These are phyloP conservation scores for Raphanus hybrid DNA, from an alignment of 441 rosid species.

Conservation along the genomic window DNA sequence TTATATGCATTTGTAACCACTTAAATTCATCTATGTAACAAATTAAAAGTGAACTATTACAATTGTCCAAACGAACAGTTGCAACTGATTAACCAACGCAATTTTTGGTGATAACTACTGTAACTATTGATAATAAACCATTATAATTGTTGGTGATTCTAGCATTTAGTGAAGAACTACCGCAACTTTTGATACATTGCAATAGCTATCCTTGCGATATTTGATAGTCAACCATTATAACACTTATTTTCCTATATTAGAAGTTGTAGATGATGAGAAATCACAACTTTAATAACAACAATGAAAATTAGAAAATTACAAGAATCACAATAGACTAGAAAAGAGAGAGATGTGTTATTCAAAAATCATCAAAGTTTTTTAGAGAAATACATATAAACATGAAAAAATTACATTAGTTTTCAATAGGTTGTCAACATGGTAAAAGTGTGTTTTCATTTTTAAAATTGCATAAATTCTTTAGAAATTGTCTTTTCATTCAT, in stretches of 20 bases:
- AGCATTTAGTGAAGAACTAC: background rate
- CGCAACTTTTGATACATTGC: background rate
- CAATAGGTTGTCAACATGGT: too few species aligned
- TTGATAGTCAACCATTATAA: background rate
- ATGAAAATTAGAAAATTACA: background rate
- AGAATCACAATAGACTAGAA: background rate
- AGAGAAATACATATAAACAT: too few species aligned
- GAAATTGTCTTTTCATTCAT: background rate
- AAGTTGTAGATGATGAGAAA: background rate
- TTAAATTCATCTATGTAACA: background rate
- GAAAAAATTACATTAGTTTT: too few species aligned
- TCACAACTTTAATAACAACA: background rate
- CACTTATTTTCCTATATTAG: background rate
- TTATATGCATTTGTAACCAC: too few species aligned
- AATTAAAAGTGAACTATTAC: background rate
- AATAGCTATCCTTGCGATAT: background rate
- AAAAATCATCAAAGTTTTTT: background rate
- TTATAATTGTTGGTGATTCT: background rate
- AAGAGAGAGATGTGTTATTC: too few species aligned
- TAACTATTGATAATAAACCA: too few species aligned
- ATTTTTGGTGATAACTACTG: background rate
- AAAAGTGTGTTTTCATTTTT: background rate
- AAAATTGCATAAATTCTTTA: background rate
- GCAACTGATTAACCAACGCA: background rate
- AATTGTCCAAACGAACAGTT: too few species aligned